phyloP scores from a whole-genome alignment of 345 rosid genomes.

The Populus alba region DNA sequence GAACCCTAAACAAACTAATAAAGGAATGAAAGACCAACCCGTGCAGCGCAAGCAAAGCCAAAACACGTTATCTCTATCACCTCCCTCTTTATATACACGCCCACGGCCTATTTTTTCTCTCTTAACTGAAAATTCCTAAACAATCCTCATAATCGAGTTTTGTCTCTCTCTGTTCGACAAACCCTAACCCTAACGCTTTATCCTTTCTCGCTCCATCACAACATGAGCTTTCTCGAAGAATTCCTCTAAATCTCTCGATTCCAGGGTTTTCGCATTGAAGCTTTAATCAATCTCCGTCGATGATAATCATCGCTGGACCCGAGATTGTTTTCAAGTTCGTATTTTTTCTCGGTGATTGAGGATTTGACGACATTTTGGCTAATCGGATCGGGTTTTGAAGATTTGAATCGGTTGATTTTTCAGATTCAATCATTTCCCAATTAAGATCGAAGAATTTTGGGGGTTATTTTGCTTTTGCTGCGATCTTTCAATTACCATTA shows the following conservation, averaged over 20 bases:
- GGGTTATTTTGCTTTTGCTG: conserved; percentile 4
- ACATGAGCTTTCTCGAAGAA: background rate
- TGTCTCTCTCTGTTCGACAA: background rate
- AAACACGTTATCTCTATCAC: background rate
- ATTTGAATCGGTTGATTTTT: background rate
- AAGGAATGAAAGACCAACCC: background rate
- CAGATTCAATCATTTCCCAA: background rate
- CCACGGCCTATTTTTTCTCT: background rate
- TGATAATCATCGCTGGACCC: background rate
- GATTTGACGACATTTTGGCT: background rate
- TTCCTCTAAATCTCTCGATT: background rate
- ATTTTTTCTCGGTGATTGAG: background rate
- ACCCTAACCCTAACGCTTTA: background rate
- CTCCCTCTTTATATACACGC: background rate
- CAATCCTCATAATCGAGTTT: background rate
- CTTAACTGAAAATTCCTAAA: background rate
- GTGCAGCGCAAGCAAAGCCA: background rate
- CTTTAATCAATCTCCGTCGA: background rate
- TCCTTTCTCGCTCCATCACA: background rate
- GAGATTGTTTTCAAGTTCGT: background rate
- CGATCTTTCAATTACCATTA: background rate
- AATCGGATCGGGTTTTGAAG: conserved; percentile 10
- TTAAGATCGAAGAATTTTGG: background rate
- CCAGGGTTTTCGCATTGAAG: no score
- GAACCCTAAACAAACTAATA: background rate